Evolutionary conservation across 116 monocot genomes (phyloP).

Genomic region (Dioscorea cayenensis): DNA sequence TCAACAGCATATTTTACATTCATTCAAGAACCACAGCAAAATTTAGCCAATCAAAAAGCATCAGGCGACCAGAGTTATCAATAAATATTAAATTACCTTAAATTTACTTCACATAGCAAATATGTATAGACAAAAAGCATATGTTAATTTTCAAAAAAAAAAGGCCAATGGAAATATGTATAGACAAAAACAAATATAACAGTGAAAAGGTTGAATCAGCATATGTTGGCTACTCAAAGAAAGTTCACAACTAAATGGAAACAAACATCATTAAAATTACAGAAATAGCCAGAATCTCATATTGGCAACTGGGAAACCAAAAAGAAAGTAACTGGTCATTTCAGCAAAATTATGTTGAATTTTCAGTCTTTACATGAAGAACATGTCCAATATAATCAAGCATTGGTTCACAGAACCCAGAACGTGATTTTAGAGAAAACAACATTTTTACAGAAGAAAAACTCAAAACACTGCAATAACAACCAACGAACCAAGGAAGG

Average conservation of each 20-base stretch:
- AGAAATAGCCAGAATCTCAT: conserved; percentile 2
- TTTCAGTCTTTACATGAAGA: neutral
- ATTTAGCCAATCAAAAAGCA: too few species aligned
- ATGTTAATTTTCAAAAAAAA: too few species aligned
- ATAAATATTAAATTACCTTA: too few species aligned
- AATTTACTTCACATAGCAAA: too few species aligned
- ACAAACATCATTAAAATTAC: neutral
- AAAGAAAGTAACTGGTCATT: neutral
- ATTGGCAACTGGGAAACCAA: conserved; percentile 16
- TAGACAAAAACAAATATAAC: neutral
- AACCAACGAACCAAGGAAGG: neutral
- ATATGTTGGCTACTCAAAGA: neutral
- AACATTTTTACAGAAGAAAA: neutral
- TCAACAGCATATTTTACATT: too few species aligned
- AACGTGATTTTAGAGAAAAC: neutral
- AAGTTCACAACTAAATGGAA: neutral
- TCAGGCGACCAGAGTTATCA: too few species aligned
- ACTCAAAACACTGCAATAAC: neutral
- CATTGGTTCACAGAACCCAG: neutral
- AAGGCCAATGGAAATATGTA: too few species aligned
- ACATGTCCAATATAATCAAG: neutral
- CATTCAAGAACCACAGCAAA: too few species aligned
- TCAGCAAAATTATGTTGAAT: conserved; percentile 16
- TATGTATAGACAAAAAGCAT: neutral
- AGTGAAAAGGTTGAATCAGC: neutral